These are phyloP conservation scores for Phaeosphaeriaceae sp. DNA, from an alignment of 2,329 filamentous ascomycete genomes.

Conservation along the genomic window DNA sequence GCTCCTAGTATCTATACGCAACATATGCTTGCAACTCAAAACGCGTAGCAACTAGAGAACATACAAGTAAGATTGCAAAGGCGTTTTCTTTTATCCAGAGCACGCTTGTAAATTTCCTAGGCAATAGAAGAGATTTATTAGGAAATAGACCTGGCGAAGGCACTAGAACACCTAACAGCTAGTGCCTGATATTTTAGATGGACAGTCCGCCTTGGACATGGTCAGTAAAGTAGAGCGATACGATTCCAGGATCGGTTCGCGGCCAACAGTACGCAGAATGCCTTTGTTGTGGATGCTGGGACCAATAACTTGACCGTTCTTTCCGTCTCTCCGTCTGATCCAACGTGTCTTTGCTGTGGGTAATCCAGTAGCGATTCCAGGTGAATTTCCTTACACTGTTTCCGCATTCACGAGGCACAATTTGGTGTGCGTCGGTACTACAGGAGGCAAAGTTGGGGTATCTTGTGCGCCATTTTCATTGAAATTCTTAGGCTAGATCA, in stretches of 20 bases:
- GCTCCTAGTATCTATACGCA: no score
- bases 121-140: no score
- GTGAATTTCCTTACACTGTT: conserved; percentile 50
- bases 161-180: no score
- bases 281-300: conserved; percentile 60
- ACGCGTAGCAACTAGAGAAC: no score
- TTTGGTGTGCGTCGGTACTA: conserved; percentile 48
- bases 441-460: conserved; percentile 45
- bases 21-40: no score
- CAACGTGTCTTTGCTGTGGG: conserved; percentile 43
- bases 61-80: no score
- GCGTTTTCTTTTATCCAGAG: no score
- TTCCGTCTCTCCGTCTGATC: conserved; percentile 37
- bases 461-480: conserved; percentile 44
- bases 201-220: no score
- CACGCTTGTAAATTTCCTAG: no score
- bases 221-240: no score
- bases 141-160: no score
- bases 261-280: conserved; percentile 41
- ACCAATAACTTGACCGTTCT: conserved; percentile 51
- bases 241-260: background rate
- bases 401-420: conserved; percentile 45
- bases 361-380: conserved; percentile 40
- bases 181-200: no score
- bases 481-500: conserved; percentile 42